Base-by-base conservation (phyloP, 164 flowering plant genomes). In the Nymphaea colorata region DNA sequence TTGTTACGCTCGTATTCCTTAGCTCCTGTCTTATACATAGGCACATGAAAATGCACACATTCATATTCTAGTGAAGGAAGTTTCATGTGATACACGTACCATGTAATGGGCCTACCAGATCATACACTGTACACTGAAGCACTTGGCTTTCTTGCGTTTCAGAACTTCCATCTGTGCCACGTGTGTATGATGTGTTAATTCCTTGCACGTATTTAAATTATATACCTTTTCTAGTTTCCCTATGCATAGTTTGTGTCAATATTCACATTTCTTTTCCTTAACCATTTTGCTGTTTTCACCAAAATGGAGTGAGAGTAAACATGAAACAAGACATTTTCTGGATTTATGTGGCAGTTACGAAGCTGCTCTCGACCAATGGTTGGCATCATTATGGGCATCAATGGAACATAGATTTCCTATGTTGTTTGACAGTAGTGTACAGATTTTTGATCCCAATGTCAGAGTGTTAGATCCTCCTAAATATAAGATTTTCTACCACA, bases 351-450 rank as follows among this genome's bases (percentile, higher is more conserved):
- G 25, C 64, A 95, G 99, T 83, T 92, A 95, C 77, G 99, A 95
- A 80, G 99, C 89, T 72, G 87, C 96, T 77, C 77, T 95, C 57
- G 99, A 95, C 81, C 94, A 94, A 69, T 95, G 99, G 99, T 81
- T 92, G 85, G 81, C 85, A 62, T 82, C 87, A 68, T 78, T 95
- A 72, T 95, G 99, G 99, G 79, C 71, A 62, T 66, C 59, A 18
- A 68, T 95, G 70, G 62, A 75, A 72, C 69, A 87, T 69, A 82
- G 70, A 65, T 69, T 80, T 73, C 89, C 90, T 10, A 73, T 70
- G 2, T 67, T 88, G 44, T 86, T 95, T 60, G 89, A 88, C 44
- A 76, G 77, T 51, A 90, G 83, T 73, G 70, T 69, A 12, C 79
- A 81, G 70, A 51, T 73, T 65, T 43, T 75, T 59, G 75, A 69